Percentiles rank a stretch among this genome's conserved stretches.
phyloP scores from a whole-genome alignment of 1,284 basidiomycete species.

The Mycosarcoma mackinlayi region DNA sequence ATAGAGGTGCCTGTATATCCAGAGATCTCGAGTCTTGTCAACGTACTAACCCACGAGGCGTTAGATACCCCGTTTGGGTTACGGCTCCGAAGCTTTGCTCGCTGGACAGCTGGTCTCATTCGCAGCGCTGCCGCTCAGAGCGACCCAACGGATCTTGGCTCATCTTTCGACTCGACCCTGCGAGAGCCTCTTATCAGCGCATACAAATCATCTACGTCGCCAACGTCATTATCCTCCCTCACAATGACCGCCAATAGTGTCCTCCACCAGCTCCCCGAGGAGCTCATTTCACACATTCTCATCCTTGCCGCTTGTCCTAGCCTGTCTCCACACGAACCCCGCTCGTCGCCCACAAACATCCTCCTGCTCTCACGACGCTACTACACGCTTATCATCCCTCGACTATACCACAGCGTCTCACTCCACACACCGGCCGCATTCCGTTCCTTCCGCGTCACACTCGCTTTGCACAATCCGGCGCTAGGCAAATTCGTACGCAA shows the following conservation, averaged over 20 bases:
- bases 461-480: slow-evolving; percentile 54
- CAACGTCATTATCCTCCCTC: background rate
- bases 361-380: slow-evolving; percentile 47
- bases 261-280: slow-evolving; percentile 38
- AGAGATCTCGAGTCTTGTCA: slow-evolving; percentile 28
- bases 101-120: slow-evolving; percentile 8
- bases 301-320: slow-evolving; percentile 42
- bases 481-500: slow-evolving; percentile 34
- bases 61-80: slow-evolving; percentile 21
- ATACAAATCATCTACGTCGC: background rate
- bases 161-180: no score
- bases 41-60: slow-evolving; percentile 29
- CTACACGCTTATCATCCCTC: slow-evolving; percentile 40
- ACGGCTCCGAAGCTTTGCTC: slow-evolving; percentile 6
- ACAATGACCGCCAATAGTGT: slow-evolving; percentile 6
- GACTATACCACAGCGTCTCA: slow-evolving; percentile 47
- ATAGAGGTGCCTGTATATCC: slow-evolving; percentile 44
- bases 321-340: slow-evolving; percentile 36
- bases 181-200: background rate
- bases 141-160: background rate
- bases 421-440: slow-evolving; percentile 41
- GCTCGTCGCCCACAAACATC: slow-evolving; percentile 38
- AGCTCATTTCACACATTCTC: slow-evolving; percentile 46
- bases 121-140: background rate
- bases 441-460: slow-evolving; percentile 40